These are phyloP conservation scores for Chlamydomonas asymmetrica DNA, from an alignment of 139 green algal genomes.

Conservation along the genomic window DNA sequence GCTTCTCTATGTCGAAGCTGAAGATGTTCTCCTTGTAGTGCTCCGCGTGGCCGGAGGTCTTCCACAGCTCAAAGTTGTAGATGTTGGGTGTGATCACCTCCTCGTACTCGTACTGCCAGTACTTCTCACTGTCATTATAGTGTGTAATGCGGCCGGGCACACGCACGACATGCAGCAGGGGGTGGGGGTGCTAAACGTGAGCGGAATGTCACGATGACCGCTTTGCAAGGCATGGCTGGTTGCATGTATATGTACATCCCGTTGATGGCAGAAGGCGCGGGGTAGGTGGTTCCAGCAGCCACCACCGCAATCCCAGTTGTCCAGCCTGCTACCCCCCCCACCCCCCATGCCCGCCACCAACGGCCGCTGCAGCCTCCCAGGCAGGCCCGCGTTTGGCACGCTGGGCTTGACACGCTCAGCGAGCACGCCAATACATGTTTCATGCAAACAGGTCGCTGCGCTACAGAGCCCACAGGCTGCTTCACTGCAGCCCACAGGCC, in stretches of 20 bases:
- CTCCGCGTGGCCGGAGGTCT: constrained; percentile 93
- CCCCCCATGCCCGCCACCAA: too few species aligned
- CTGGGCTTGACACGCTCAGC: not conserved
- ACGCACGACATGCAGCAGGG: not conserved
- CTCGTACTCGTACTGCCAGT: not conserved
- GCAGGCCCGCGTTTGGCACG: too few species aligned
- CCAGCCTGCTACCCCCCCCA: too few species aligned
- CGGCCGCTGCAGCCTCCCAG: too few species aligned
- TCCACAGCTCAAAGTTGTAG: constrained; percentile 83
- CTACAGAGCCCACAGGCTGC: not conserved
- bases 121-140: not conserved
- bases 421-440: not conserved
- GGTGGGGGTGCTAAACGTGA: too few species aligned
- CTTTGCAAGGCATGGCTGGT: not conserved
- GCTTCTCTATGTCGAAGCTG: constrained; percentile 77
- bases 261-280: not conserved
- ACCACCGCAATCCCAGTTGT: too few species aligned
- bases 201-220: too few species aligned
- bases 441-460: not conserved
- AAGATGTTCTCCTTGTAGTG: constrained; percentile 98
- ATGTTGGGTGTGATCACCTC: not conserved
- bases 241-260: constrained; percentile 81
- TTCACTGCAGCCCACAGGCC: not conserved
- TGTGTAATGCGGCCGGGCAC: not conserved
- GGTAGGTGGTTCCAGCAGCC: not conserved